Conservation (phyloP, 352 stramenopile species). For the Phytopythium aichiense region DNA sequence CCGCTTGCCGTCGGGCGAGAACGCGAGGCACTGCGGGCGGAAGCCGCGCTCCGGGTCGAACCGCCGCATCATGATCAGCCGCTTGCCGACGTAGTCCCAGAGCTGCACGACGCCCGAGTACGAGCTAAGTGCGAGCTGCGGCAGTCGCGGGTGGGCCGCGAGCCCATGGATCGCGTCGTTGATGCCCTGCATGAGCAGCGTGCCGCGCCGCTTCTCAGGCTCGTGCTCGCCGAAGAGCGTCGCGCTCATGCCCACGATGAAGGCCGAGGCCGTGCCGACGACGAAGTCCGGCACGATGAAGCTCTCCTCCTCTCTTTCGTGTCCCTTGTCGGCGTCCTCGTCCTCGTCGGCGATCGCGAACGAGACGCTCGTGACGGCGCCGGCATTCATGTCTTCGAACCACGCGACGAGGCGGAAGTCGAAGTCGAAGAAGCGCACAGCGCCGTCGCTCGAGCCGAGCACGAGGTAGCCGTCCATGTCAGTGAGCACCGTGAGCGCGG, state of each 20-base stretch:
- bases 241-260: slow-evolving; percentile 83
- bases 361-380: slow-evolving; percentile 84
- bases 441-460: slow-evolving; percentile 85
- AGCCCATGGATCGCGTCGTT: slow-evolving; percentile 84
- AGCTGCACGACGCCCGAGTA: slow-evolving; percentile 85
- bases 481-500: slow-evolving; percentile 49
- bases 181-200: slow-evolving; percentile 89
- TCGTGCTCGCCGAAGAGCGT: slow-evolving; percentile 85
- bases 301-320: slow-evolving; percentile 33
- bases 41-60: slow-evolving; percentile 59
- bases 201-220: slow-evolving; percentile 78
- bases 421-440: slow-evolving; percentile 93
- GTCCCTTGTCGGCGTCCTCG: slow-evolving; percentile 5
- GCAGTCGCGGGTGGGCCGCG: slow-evolving; percentile 64
- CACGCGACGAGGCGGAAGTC: slow-evolving; percentile 91
- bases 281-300: slow-evolving; percentile 89
- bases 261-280: slow-evolving; percentile 80
- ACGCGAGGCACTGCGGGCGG: slow-evolving; percentile 76
- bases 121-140: slow-evolving; percentile 77
- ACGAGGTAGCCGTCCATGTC: slow-evolving; percentile 90
- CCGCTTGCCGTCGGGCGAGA: slow-evolving; percentile 69
- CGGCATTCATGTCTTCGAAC: slow-evolving; percentile 93
- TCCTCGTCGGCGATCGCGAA: slow-evolving; percentile 48
- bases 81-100: slow-evolving; percentile 88
- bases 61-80: slow-evolving; percentile 79